phyloP scores from a whole-genome alignment of 768 basidiomycete species.

The Calocybe cyanea region DNA sequence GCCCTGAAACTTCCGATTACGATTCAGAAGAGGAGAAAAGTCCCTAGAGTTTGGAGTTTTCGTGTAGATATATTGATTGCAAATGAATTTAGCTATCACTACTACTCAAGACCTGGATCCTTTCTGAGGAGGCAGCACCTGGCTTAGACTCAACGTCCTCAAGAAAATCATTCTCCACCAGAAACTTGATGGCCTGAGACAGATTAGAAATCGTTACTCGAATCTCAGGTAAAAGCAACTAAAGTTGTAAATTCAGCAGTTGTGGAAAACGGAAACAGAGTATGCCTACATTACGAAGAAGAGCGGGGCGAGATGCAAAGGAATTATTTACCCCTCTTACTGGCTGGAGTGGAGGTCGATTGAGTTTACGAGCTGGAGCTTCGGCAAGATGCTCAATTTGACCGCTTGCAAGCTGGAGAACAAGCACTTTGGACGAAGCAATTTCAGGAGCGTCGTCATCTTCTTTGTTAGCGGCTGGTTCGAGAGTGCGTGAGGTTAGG shows the following conservation, averaged over 20 bases:
- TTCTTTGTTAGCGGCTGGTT: too few species aligned
- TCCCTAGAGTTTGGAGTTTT: slow-evolving; percentile 3
- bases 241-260: slow-evolving; percentile 8
- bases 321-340: slow-evolving; percentile 55
- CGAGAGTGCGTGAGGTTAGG: too few species aligned
- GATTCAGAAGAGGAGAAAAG: slow-evolving; percentile 28
- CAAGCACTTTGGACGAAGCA: slow-evolving; percentile 45
- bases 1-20: slow-evolving; percentile 23
- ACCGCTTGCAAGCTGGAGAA: background rate
- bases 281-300: slow-evolving; percentile 72
- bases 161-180: slow-evolving; percentile 88
- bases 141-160: slow-evolving; percentile 73
- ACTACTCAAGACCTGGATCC: slow-evolving; percentile 67
- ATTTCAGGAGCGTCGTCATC: slow-evolving; percentile 53
- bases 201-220: slow-evolving; percentile 86
- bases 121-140: slow-evolving; percentile 64
- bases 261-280: background rate
- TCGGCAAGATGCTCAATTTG: background rate
- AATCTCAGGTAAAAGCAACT: slow-evolving; percentile 85
- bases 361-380: background rate
- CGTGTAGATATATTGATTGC: background rate
- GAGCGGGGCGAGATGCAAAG: slow-evolving; percentile 62
- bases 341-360: slow-evolving; percentile 12
- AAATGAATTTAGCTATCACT: slow-evolving; percentile 8
- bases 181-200: slow-evolving; percentile 87